phyloP scores from a whole-genome alignment of 2,329 filamentous ascomycete genomes.

The Alternaria gaisen region DNA sequence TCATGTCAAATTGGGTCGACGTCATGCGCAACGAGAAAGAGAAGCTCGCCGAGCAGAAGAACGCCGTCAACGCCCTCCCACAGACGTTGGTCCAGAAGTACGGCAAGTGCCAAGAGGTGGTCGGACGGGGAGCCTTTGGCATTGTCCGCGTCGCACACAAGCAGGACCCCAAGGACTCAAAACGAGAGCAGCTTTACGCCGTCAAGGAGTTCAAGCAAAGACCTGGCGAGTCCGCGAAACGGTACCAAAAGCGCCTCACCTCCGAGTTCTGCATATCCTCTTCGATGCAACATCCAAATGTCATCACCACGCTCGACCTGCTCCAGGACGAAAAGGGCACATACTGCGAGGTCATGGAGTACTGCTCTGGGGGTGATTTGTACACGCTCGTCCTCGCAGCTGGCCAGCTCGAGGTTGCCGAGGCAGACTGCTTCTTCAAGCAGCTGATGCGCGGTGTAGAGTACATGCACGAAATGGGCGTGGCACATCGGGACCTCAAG shows the following conservation, averaged over 20 bases:
- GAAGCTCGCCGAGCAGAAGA: constrained; percentile 76
- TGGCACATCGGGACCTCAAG: constrained; percentile 95
- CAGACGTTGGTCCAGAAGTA: constrained; percentile 93
- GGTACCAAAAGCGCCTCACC: constrained; percentile 96
- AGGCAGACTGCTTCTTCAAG: constrained; percentile 98
- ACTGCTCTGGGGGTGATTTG: constrained; percentile 93
- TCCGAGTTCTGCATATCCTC: constrained; percentile 99
- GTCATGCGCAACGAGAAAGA: constrained; percentile 90
- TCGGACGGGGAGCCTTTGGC: constrained; percentile 94
- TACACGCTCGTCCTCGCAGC: constrained; percentile 93
- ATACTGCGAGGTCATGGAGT: constrained; percentile 99
- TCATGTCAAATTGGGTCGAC: constrained; percentile 96
- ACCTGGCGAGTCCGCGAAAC: constrained; percentile 93
- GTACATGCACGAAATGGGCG: constrained; percentile 99
- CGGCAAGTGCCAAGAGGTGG: constrained; percentile 96
- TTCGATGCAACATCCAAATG: constrained; percentile 93
- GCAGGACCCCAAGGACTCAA: constrained; percentile 78
- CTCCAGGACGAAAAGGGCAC: constrained; percentile 96
- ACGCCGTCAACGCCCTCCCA: constrained; percentile 76
- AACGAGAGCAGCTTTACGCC: constrained; percentile 88
- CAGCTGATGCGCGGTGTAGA: constrained; percentile 99
- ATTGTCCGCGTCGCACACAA: constrained; percentile 99
- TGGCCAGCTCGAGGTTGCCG: constrained; percentile 87
- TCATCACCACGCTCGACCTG: constrained; percentile 96
- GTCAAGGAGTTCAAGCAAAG: constrained; percentile 97